A percentile compares a stretch with the other conserved stretches of the same genome.
Conservation (phyloP, 2,329 filamentous ascomycete genomes). For the Ilyonectria sp. region DNA sequence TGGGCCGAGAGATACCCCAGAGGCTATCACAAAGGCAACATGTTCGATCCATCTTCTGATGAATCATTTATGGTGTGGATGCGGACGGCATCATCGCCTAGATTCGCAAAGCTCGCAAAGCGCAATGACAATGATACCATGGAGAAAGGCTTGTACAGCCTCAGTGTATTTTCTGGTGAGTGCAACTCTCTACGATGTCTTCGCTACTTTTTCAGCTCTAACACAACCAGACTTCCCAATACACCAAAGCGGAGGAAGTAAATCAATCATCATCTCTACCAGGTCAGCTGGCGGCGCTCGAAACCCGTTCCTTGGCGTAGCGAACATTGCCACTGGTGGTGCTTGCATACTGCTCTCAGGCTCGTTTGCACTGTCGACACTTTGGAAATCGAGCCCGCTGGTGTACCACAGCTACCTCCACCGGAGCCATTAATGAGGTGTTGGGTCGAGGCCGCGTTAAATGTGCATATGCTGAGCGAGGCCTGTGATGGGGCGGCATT, state of each 20-base stretch:
- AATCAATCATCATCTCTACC: background rate
- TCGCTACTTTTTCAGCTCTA: background rate
- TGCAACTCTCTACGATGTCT: background rate
- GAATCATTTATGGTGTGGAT: constrained; percentile 14
- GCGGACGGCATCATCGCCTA: constrained; percentile 9
- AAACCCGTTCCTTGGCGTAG: background rate
- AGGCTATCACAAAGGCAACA: background rate
- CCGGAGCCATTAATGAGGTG: too few species aligned
- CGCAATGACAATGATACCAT: background rate
- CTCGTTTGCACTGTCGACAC: too few species aligned
- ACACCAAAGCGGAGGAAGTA: background rate
- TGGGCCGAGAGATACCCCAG: background rate
- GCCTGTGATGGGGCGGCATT: too few species aligned
- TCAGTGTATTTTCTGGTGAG: background rate
- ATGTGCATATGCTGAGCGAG: too few species aligned
- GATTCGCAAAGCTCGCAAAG: constrained; percentile 14
- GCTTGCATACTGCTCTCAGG: too few species aligned
- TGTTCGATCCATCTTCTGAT: background rate
- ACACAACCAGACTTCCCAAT: background rate
- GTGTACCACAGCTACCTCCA: too few species aligned
- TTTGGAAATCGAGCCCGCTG: too few species aligned
- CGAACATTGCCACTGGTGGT: background rate
- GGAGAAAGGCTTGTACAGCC: background rate
- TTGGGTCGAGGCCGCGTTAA: too few species aligned
- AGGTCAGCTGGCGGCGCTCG: background rate